Evolutionary conservation across 257 asterid genomes (phyloP).

Genomic region (Pogostemon cablin): DNA sequence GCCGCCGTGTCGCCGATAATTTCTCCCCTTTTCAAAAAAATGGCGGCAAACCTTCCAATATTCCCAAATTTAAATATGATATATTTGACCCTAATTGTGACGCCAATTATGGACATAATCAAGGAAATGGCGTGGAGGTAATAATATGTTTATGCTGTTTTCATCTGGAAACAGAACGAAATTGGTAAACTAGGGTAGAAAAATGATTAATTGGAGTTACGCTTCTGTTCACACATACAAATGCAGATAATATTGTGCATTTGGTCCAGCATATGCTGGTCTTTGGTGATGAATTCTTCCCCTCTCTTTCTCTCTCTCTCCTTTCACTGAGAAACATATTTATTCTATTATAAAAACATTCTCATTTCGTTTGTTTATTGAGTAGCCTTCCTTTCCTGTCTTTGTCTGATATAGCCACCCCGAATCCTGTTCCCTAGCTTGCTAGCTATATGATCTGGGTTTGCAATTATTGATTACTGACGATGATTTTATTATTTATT

Average conservation of each 20-base stretch:
- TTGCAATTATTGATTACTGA: constrained; percentile 29
- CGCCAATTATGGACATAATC: constrained; percentile 28
- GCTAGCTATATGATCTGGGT: neutral
- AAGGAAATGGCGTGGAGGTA: constrained; percentile 43
- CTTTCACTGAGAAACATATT: neutral
- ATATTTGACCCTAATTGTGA: constrained; percentile 35
- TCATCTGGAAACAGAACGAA: constrained; percentile 33
- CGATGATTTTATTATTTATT: constrained; percentile 15
- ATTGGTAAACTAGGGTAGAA: constrained; percentile 27
- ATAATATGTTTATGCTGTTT: constrained; percentile 25
- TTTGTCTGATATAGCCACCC: constrained; percentile 28
- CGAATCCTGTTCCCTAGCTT: neutral
- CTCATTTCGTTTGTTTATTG: constrained; percentile 33
- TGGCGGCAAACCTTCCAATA: constrained; percentile 51
- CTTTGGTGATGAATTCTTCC: neutral
- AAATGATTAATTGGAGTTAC: neutral
- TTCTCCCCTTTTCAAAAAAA: constrained; percentile 47
- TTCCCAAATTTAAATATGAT: constrained; percentile 49
- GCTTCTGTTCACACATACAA: neutral
- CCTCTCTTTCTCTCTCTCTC: too few relatives aligned
- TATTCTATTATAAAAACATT: constrained; percentile 28
- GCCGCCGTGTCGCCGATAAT: constrained; percentile 46
- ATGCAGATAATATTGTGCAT: neutral
- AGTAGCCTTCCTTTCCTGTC: constrained; percentile 42
- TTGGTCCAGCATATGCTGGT: neutral